A percentile compares a stretch with the other conserved stretches of the same genome.
Evolutionary conservation across 2,329 filamentous ascomycete genomes (phyloP).

Genomic region (Xylaria hypoxylon): DNA sequence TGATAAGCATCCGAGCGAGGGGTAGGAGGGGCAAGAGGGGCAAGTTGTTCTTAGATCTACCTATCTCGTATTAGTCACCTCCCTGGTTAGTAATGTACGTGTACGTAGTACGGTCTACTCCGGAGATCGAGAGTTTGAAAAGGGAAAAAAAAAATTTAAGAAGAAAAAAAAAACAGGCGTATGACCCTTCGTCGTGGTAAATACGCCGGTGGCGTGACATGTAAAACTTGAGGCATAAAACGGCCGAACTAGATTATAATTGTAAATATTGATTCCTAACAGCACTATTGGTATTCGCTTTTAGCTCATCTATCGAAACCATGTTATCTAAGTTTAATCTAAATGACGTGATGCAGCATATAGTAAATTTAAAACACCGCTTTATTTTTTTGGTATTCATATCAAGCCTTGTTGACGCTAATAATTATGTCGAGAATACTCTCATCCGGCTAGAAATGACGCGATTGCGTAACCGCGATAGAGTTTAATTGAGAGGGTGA

Average conservation of each 20-base stretch:
- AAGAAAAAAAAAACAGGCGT: neutral
- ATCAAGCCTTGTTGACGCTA: neutral
- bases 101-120: too few relatives aligned
- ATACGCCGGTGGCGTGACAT: too few relatives aligned
- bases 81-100: too few relatives aligned
- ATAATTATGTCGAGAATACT: slow-evolving; percentile 16
- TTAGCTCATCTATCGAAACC: too few relatives aligned
- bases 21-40: slow-evolving; percentile 27
- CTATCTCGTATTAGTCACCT: neutral
- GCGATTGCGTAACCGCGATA: slow-evolving; percentile 38
- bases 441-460: slow-evolving; percentile 45
- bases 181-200: too few relatives aligned
- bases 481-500: slow-evolving; percentile 36
- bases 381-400: neutral
- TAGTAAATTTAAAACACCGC: neutral
- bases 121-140: too few relatives aligned
- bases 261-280: too few relatives aligned
- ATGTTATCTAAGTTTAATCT: too few relatives aligned
- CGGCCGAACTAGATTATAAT: too few relatives aligned
- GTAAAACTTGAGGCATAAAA: too few relatives aligned
- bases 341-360: too few relatives aligned
- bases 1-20: slow-evolving; percentile 28
- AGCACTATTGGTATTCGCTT: too few relatives aligned
- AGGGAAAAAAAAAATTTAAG: neutral
- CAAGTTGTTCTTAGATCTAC: neutral